phyloP scores from a whole-genome alignment of 306 rosid species.

The Quillaja saponaria region DNA sequence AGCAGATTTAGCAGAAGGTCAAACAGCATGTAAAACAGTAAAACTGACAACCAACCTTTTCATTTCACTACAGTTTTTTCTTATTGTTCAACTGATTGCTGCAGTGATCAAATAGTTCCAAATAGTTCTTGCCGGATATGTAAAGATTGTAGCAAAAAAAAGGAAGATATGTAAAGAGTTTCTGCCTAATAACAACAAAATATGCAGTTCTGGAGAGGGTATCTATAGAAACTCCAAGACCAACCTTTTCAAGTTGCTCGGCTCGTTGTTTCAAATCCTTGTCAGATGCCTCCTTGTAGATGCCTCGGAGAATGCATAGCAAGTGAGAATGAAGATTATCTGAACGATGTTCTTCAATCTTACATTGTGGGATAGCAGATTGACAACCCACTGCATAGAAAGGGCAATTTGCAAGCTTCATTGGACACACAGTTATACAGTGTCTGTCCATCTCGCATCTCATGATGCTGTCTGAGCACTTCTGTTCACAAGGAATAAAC shows the following conservation, averaged over 20 bases:
- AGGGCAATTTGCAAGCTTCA: constrained; percentile 87
- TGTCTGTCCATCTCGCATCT: constrained; percentile 92
- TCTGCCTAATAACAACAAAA: background rate
- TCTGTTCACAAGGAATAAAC: constrained; percentile 78
- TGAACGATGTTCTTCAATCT: constrained; percentile 55
- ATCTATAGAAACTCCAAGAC: constrained; percentile 19
- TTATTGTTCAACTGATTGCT: background rate
- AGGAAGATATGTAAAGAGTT: background rate
- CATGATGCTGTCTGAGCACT: constrained; percentile 58
- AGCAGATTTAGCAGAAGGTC: background rate
- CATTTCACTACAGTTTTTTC: background rate
- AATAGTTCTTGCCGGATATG: no score
- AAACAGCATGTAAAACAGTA: background rate
- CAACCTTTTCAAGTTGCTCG: constrained; percentile 63
- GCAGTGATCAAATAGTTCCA: no score
- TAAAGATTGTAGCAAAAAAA: no score
- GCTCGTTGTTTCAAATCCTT: constrained; percentile 52
- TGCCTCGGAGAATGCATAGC: constrained; percentile 50
- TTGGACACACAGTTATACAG: constrained; percentile 78
- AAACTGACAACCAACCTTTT: background rate
- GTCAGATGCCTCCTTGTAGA: constrained; percentile 54
- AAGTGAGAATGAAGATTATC: constrained; percentile 57
- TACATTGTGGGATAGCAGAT: constrained; percentile 52
- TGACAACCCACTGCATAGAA: constrained; percentile 74
- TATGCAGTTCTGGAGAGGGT: background rate